phyloP scores from a whole-genome alignment of 164 flowering plant species.

The Warburgia ugandensis region DNA sequence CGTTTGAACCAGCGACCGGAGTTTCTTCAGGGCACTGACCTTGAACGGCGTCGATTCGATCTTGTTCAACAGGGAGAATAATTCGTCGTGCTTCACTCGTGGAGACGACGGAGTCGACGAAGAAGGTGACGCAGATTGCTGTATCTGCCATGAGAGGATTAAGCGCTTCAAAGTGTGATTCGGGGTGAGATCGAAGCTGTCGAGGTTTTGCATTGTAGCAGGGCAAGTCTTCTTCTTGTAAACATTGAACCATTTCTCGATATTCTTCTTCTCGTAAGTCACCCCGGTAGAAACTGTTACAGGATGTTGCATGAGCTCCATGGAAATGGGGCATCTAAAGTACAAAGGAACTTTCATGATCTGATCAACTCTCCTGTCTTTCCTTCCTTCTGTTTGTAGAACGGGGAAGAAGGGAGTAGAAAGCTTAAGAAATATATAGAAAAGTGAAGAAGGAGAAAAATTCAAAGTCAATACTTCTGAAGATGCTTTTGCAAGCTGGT shows the following conservation, averaged over 20 bases:
- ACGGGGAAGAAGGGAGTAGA: background rate
- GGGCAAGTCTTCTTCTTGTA: conserved; percentile 67
- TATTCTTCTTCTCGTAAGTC: conserved; percentile 49
- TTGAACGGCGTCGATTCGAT: conserved; percentile 46
- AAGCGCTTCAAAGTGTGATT: conserved; percentile 67
- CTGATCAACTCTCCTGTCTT: conserved; percentile 5
- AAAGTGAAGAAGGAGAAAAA: background rate
- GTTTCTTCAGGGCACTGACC: conserved; percentile 42
- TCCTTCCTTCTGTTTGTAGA: conserved; percentile 1
- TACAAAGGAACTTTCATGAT: conserved; percentile 35
- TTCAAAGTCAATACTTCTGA: conserved; percentile 14
- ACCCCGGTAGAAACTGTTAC: conserved; percentile 67
- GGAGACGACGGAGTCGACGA: conserved; percentile 14
- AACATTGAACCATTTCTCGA: conserved; percentile 52
- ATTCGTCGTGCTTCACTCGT: conserved; percentile 22
- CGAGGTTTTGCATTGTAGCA: conserved; percentile 49
- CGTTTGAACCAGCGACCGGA: conserved; percentile 24
- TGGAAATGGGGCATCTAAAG: conserved; percentile 73
- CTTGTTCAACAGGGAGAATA: conserved; percentile 23
- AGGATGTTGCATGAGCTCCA: conserved; percentile 69
- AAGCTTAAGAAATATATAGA: background rate
- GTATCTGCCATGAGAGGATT: conserved; percentile 37
- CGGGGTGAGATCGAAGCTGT: conserved; percentile 38
- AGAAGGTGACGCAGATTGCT: background rate
- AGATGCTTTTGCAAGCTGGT: conserved; percentile 18